Evolutionary conservation across 179 eudicot genomes (phyloP).

Genomic region (Pouteria campechiana): DNA sequence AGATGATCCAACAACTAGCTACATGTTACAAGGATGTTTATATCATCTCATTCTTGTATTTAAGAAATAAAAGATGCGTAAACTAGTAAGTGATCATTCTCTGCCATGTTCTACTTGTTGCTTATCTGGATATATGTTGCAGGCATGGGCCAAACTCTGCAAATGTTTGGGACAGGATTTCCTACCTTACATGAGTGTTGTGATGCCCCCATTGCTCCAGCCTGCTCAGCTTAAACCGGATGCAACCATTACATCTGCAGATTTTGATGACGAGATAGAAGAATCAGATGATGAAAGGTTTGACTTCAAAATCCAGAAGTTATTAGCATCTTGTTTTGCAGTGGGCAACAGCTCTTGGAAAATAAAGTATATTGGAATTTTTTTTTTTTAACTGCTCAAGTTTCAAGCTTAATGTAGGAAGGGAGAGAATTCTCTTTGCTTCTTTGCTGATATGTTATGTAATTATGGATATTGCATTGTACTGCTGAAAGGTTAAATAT

Average conservation of each 20-base stretch:
- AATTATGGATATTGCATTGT: too few relatives aligned
- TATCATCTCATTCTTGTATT: neutral
- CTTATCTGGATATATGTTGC: slow-evolving; percentile 2
- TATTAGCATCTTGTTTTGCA: too few relatives aligned
- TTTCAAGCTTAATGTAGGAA: too few relatives aligned
- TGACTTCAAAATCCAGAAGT: neutral
- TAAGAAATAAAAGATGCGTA: too few relatives aligned
- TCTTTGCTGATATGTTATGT: too few relatives aligned
- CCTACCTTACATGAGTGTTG: slow-evolving; percentile 11
- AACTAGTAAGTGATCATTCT: too few relatives aligned
- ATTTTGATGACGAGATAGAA: slow-evolving; percentile 5
- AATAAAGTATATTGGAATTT: too few relatives aligned
- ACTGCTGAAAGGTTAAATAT: too few relatives aligned
- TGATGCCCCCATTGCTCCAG: slow-evolving; percentile 11
- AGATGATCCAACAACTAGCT: slow-evolving; percentile 13
- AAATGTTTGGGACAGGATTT: slow-evolving; percentile 16
- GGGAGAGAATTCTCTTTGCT: too few relatives aligned
- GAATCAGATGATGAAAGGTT: slow-evolving; percentile 15
- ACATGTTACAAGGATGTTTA: slow-evolving; percentile 7
- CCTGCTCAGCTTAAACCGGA: slow-evolving; percentile 16
- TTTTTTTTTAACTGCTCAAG: too few relatives aligned
- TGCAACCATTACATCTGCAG: slow-evolving; percentile 4
- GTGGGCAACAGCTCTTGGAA: too few relatives aligned
- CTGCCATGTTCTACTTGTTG: neutral
- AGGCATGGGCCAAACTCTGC: slow-evolving; percentile 13